Base-by-base conservation (phyloP, 352 stramenopile genomes). In the Globisporangium nagaii region DNA sequence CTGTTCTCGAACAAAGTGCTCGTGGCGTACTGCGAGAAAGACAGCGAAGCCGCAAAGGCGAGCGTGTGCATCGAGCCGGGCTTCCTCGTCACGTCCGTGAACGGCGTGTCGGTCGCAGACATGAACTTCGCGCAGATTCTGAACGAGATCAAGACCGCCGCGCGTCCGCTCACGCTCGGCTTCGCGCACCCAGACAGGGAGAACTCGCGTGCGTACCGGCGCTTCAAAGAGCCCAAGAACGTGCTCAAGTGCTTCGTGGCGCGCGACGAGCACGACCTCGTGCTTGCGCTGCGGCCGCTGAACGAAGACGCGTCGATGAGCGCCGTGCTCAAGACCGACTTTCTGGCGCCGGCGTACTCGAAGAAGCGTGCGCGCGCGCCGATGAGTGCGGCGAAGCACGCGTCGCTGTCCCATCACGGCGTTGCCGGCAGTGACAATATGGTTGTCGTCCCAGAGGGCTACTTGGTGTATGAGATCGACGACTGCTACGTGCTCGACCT, bases 381-480 rank as follows among this genome's bases (percentile, higher is more conserved):
- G 2, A 12, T 48, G 20, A 27, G 27, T 9, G 7, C 40, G n/a
- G 41, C 30, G 4, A 49, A 44, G 28, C 34, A 35, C 13, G 39
- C 34, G 12, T 20, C 54, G 34, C 62, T 57, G 3, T 34, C 30
- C 15, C 58, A 58, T 12, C 55, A 59, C 11, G 42, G 58, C 39
- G 30, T 51, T 4, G 17, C 30, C 9, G 50, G 27, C 13, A 22
- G 19, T n/a, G 36, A 35, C 17, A 60, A 72, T 20, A 58, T 53
- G 44, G 55, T 84, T 4, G 37, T 71, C 0, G 63, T 88, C 20
- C 78, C 79, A 2, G 67, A 79, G 42, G 81, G 79, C 8, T 88
- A 73, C 28, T 35, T 88, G 19, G 56, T 91, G 3, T 76, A 82
- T 55, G 67, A 88, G 52, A 84, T 91, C 24, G 78, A 88, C 35